Evolutionary conservation across 805 yeast genomes (phyloP), one percentile per base, ranked within the genome.

Genomic region (Ogataea pini): DNA sequence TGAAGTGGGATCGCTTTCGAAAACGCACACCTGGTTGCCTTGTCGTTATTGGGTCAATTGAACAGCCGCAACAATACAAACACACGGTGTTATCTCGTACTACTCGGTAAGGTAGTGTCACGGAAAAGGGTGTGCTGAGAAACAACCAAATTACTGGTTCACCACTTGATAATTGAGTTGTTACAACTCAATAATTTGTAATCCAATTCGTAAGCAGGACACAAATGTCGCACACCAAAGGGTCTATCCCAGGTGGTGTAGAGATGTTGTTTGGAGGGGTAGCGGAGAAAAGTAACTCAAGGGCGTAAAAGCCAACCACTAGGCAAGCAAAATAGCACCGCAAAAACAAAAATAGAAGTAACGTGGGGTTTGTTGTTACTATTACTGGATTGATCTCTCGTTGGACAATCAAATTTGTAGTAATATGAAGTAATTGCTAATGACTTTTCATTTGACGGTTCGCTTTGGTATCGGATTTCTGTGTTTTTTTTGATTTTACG

Each of bases 181-280:
- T 37, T 19, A 25, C 22, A 19, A 16, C 20, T 37, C 32, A 25
- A 37, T 37, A 37, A 24, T 8, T 37, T 37, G 41, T 37, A 37
- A 37, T 37, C 32, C 28, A 37, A 10, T 8, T 12, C n/a, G 32
- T 17, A 37, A 37, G 16, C 41, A 37, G 41, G 41, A 37, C 31
- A 37, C 22, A 37, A 37, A 13, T 24, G 20, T 37, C 32, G 41
- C 38, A 34, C 24, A 18, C 25, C 22, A 16, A 36, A 36, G 40
- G 40, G 14, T 36, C 25, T 36, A 19, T 13, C 28, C 8, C 40
- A 17, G 4, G 12, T 29, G 34, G 34, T 40, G 44, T 27, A 40
- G 16, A 22, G 44, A 28, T 40, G 36, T 29, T n/a, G 3, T 29
- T 18, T n/a, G 18, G 10, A 20, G 10, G 17, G 19, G 14, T 7